These are phyloP conservation scores for Penicillium herquei DNA, from an alignment of 495 filamentous ascomycete genomes.

Conservation along the genomic window DNA sequence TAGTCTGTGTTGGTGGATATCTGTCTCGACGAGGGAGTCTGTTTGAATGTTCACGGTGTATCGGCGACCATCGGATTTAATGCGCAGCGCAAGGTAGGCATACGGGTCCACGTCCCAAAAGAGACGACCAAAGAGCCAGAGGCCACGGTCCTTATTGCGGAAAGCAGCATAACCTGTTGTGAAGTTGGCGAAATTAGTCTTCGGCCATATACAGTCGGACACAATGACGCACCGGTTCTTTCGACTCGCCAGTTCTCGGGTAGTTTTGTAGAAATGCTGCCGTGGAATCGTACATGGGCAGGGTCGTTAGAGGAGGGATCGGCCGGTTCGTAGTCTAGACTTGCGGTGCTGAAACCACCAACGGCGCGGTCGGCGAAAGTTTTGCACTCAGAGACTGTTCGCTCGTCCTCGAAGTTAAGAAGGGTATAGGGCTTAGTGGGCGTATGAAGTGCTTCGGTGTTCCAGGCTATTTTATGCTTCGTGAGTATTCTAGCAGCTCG, in stretches of 20 bases:
- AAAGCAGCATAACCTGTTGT: slow-evolving; percentile 86
- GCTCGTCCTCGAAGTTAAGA: slow-evolving; percentile 60
- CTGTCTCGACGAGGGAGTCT: slow-evolving; percentile 84
- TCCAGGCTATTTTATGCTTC: slow-evolving; percentile 40
- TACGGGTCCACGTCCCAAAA: slow-evolving; percentile 90
- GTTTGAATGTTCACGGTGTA: slow-evolving; percentile 97
- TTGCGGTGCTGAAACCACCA: slow-evolving; percentile 75
- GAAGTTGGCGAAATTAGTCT: slow-evolving; percentile 18
- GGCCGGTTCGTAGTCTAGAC: slow-evolving; percentile 64
- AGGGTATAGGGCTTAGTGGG: slow-evolving; percentile 50
- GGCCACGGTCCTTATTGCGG: slow-evolving; percentile 60
- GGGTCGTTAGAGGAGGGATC: slow-evolving; percentile 42
- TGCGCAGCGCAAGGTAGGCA: slow-evolving; percentile 79
- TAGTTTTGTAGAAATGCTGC: slow-evolving; percentile 81
- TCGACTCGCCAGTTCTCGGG: slow-evolving; percentile 50
- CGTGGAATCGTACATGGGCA: slow-evolving; percentile 76
- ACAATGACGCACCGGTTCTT: slow-evolving; percentile 60
- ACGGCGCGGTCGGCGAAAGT: slow-evolving; percentile 83
- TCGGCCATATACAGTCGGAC: neutral
- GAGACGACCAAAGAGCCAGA: slow-evolving; percentile 73
- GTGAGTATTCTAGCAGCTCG: slow-evolving; percentile 3
- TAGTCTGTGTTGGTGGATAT: slow-evolving; percentile 92
- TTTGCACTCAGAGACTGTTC: slow-evolving; percentile 66
- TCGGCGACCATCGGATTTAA: slow-evolving; percentile 85
- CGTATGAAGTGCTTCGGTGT: slow-evolving; percentile 45